phyloP scores from a whole-genome alignment of 2,329 filamentous ascomycete species.

The Ophiocordyceps camponoti-leonardi region DNA sequence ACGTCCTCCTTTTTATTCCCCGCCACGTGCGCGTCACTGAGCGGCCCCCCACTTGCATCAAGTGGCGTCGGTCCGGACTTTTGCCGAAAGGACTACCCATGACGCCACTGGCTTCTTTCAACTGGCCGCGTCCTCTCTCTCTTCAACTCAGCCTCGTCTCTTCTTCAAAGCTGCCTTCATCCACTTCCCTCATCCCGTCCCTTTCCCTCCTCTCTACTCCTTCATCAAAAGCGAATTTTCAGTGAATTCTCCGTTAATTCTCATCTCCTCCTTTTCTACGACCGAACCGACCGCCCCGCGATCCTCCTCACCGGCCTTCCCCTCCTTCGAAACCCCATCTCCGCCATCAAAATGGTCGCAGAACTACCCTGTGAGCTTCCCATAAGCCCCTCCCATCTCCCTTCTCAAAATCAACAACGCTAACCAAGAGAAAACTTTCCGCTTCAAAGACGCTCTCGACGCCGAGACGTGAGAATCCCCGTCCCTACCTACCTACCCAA shows the following conservation, averaged over 20 bases:
- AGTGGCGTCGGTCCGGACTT: background rate
- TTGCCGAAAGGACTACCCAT: background rate
- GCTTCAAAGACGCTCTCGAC: constrained; percentile 72
- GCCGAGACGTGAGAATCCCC: constrained; percentile 88
- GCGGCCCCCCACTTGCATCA: no score
- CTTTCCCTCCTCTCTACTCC: background rate
- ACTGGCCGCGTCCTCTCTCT: background rate
- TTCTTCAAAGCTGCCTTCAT: background rate
- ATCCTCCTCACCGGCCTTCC: background rate
- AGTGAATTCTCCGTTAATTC: no score
- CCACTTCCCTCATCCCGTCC: background rate
- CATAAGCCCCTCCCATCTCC: background rate
- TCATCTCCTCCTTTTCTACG: no score
- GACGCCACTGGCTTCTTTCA: background rate
- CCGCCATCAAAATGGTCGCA: constrained; percentile 21
- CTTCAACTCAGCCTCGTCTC: background rate
- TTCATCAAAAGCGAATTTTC: no score
- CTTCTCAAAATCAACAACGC: background rate
- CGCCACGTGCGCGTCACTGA: background rate
- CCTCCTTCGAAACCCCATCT: background rate
- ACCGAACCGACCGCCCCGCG: no score
- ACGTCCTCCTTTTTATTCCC: background rate
- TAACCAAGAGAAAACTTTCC: background rate
- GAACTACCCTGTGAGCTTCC: constrained; percentile 28
- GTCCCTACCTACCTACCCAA: constrained; percentile 5